Evolutionary conservation across 1,284 basidiomycete species (phyloP), one percentile per base, ranked within the genome.

Genomic region (Austroboletus niveus): DNA sequence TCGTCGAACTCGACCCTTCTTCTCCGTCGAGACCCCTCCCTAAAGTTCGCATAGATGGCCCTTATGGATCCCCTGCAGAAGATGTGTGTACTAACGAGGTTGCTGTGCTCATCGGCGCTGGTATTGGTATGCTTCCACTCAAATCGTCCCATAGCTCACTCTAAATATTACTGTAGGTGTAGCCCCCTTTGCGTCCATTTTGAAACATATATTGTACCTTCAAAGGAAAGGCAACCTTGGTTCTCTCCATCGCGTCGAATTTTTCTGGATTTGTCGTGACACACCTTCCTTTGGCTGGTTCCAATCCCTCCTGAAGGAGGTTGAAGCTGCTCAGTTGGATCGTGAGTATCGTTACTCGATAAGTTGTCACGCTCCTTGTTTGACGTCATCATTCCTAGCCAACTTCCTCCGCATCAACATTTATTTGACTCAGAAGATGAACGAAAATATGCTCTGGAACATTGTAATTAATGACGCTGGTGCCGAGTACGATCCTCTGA

Each of bases 281-380:
- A 84, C 88, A 11, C 87, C 89, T n/a, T 90, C 89, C 22, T 93
- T 94, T 64, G 91, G 90, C 61, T 95, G 93, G 92, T 94, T 95
- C 81, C 89, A 94, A 68, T 85, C 79, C 52, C 72, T 95, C 42
- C 76, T 95, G 53, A 85, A 88, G 63, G 85, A 92, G 64, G 84
- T 94, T 48, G 93, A 94, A 69, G 82, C 85, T 47, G 87, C 89
- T 45, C 90, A 92, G 63, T 83, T 81, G 42, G 87, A 92, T 75
- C 87, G 85, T 89, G 62, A 76, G 85, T 80, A 8, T 38, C 51
- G n/a, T 47, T 39, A 27, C 42, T 29, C 22, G 17, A 29, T 17
- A 8, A 38, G 27, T 45, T n/a, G 10, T 20, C 22, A 8, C 24
- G 10, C 29, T 20, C 32, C 20, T 38, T 53, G 14, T 51, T 47